These are phyloP conservation scores for Blepharisma stoltei DNA, from an alignment of 73 alveolate genomes.

Conservation along the genomic window DNA sequence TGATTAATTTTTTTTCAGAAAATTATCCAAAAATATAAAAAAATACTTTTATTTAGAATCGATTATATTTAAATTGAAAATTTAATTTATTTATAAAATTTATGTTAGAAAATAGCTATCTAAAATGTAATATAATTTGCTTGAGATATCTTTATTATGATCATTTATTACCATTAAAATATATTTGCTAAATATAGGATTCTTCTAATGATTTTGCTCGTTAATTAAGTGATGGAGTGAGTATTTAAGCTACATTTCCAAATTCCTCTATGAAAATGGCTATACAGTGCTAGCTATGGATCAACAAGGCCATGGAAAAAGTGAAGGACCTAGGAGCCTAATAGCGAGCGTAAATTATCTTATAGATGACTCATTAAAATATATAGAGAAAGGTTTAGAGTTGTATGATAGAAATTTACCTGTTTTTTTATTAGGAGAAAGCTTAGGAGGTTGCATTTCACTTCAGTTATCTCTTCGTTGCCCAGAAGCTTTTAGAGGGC, in stretches of 20 bases:
- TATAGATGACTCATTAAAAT: background rate
- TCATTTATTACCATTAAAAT: no score
- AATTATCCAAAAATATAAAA: no score
- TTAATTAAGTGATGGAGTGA: no score
- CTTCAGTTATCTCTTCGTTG: background rate
- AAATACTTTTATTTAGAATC: no score
- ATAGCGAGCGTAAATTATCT: background rate
- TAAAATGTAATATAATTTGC: no score
- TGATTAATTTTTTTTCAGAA: no score
- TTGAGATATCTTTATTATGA: no score
- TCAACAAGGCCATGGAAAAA: slow-evolving; percentile 17
- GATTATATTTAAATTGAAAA: no score
- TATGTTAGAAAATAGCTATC: no score
- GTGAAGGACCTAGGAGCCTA: background rate
- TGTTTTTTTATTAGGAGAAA: background rate
- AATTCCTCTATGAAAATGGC: background rate
- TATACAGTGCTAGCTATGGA: slow-evolving; percentile 5
- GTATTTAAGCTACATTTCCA: background rate
- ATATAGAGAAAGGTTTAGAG: background rate
- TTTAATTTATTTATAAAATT: no score
- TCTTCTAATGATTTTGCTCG: no score
- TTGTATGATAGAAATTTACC: background rate
- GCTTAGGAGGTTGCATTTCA: slow-evolving; percentile 15
- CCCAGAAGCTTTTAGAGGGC: slow-evolving; percentile 3
- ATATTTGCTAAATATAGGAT: no score